Evolutionary conservation across 331 rosid species (phyloP).

Genomic region (Quercus tomentella): DNA sequence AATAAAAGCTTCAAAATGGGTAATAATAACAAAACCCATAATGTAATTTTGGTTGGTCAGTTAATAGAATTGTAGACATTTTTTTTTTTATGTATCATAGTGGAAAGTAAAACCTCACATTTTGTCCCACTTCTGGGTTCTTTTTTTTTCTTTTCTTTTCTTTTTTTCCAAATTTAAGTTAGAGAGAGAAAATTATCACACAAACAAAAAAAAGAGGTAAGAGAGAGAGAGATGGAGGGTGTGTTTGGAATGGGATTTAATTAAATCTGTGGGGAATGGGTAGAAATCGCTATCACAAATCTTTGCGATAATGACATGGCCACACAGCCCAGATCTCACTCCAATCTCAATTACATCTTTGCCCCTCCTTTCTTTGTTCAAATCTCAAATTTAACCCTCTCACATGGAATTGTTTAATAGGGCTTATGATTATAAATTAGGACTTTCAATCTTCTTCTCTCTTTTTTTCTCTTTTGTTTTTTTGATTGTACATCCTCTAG

Average conservation of each 20-base stretch:
- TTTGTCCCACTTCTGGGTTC: neutral
- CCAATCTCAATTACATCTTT: slow-evolving; percentile 29
- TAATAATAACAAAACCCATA: neutral
- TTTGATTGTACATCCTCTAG: too few relatives aligned
- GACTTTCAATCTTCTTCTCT: too few relatives aligned
- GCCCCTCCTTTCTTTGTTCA: neutral
- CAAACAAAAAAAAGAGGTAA: too few relatives aligned
- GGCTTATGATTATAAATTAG: neutral
- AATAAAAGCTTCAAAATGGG: neutral
- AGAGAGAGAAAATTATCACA: neutral
- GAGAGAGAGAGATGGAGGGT: neutral
- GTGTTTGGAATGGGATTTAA: neutral
- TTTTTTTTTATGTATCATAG: neutral
- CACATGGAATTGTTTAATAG: neutral
- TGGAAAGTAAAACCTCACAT: neutral
- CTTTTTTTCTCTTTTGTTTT: too few relatives aligned
- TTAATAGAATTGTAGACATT: too few relatives aligned
- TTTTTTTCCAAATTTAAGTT: neutral
- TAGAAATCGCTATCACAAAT: slow-evolving; percentile 68
- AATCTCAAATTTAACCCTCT: neutral
- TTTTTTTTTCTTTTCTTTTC: neutral
- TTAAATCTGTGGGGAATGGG: neutral
- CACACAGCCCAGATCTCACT: slow-evolving; percentile 68
- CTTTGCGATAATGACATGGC: slow-evolving; percentile 68
- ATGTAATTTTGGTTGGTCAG: neutral